phyloP scores from a whole-genome alignment of 129 eudicot species.

The Calendula officinalis region DNA sequence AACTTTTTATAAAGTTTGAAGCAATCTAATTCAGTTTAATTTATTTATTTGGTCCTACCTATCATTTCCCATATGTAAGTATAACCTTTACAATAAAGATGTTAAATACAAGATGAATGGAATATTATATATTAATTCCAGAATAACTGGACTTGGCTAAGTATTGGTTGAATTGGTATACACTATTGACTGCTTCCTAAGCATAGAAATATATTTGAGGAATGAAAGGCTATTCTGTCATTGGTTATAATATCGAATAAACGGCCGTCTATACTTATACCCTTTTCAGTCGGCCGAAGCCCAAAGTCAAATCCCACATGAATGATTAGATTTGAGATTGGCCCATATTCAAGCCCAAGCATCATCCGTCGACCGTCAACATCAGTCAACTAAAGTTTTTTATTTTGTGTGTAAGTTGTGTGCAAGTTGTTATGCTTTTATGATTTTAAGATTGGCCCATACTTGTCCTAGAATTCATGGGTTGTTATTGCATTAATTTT shows the following conservation, averaged over 20 bases:
- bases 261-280: neutral
- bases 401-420: too few species aligned
- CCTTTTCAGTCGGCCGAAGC: neutral
- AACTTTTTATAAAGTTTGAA: too few species aligned
- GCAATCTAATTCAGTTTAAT: too few species aligned
- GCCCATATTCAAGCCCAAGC: neutral
- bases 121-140: constrained; percentile 1
- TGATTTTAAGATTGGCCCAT: too few species aligned
- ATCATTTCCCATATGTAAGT: too few species aligned
- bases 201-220: neutral
- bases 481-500: too few species aligned
- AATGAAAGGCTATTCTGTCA: neutral
- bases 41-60: neutral
- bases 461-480: too few species aligned
- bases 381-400: neutral
- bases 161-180: constrained; percentile 15
- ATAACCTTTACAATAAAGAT: neutral
- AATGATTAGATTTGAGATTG: neutral
- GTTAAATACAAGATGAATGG: neutral
- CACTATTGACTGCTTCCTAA: constrained; percentile 1
- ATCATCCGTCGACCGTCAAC: neutral
- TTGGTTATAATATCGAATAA: neutral
- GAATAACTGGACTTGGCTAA: constrained; percentile 13
- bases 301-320: neutral
- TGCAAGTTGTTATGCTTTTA: too few species aligned